A percentile compares a stretch with the other conserved stretches of the same genome.
Evolutionary conservation across 768 basidiomycete genomes (phyloP).

Genomic region (Strobilomyces confusus): DNA sequence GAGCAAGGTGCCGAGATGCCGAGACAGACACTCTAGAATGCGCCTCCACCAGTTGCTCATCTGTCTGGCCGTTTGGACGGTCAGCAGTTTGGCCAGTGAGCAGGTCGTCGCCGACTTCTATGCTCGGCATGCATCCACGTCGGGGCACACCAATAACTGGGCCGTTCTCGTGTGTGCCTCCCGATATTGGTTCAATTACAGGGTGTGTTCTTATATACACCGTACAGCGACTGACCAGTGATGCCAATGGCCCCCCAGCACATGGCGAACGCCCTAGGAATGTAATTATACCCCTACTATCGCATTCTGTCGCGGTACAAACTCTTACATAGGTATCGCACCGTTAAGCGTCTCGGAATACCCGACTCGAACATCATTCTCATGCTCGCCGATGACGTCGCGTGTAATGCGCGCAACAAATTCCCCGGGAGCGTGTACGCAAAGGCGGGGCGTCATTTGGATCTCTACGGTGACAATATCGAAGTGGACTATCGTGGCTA

Average conservation of each 20-base stretch:
- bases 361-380: constrained; percentile 99
- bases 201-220: constrained; percentile 49
- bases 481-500: constrained; percentile 99
- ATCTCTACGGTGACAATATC: constrained; percentile 94
- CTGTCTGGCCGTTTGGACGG: constrained; percentile 35
- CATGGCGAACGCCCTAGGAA: constrained; percentile 97
- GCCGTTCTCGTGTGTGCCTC: constrained; percentile 95
- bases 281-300: constrained; percentile 47
- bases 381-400: constrained; percentile 96
- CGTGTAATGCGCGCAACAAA: constrained; percentile 89
- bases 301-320: not conserved
- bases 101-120: constrained; percentile 47
- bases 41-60: constrained; percentile 29
- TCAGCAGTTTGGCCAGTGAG: constrained; percentile 30
- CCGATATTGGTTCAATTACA: constrained; percentile 97
- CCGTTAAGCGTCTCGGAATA: constrained; percentile 95
- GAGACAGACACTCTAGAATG: constrained; percentile 19
- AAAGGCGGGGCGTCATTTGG: constrained; percentile 74
- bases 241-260: constrained; percentile 51
- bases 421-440: constrained; percentile 92
- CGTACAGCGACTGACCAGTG: not conserved
- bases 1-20: constrained; percentile 25
- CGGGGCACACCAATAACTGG: constrained; percentile 93
- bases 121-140: constrained; percentile 33
- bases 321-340: constrained; percentile 73